Evolutionary conservation across 352 stramenopile species (phyloP), one percentile per base, ranked within the genome.

Genomic region (Lagenidium sp.): DNA sequence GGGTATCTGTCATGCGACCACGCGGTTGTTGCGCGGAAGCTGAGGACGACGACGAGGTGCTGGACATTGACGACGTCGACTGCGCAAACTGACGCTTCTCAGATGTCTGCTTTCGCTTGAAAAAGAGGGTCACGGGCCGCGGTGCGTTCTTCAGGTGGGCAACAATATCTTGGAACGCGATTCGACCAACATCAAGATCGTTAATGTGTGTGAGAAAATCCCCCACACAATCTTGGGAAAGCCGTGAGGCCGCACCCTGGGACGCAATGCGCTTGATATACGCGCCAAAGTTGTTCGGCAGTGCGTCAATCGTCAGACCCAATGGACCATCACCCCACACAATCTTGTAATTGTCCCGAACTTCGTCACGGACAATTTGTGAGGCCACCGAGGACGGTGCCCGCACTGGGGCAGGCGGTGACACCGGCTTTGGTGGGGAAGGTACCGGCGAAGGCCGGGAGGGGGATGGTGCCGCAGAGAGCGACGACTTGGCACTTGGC

Each of bases 121-220:
- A 93, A 37, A 76, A 77, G 21, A 93, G 71, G 11, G 77, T 89
- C 37, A 93, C 75, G 0, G 80, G 80, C 7, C 80, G 78, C 26
- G 77, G 80, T 16, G 82, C 74, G 37, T 72, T 83, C 54, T 87
- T 88, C 4, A 93, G 55, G 47, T 90, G 73, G 2, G 59, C 50
- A 16, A 93, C 78, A 37, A 93, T 89, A 25, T 89, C 75, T 19
- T 75, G 60, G 55, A 90, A 93, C 18, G 65, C 56, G 45, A 93
- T 53, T 21, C 60, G 73, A 15, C 53, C 63, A n/a, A 90, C 69
- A 47, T 90, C 74, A 56, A 90, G 84, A 36, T 89, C 78, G 47
- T 93, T 93, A 47, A 93, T 90, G 47, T 89, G 72, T 12, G 74
- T 88, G 38, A 93, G 60, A 32, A 82, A 76, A 47, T 93, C 80